Base-by-base conservation (phyloP, 768 basidiomycete species). In the Termitomyces sp. region DNA sequence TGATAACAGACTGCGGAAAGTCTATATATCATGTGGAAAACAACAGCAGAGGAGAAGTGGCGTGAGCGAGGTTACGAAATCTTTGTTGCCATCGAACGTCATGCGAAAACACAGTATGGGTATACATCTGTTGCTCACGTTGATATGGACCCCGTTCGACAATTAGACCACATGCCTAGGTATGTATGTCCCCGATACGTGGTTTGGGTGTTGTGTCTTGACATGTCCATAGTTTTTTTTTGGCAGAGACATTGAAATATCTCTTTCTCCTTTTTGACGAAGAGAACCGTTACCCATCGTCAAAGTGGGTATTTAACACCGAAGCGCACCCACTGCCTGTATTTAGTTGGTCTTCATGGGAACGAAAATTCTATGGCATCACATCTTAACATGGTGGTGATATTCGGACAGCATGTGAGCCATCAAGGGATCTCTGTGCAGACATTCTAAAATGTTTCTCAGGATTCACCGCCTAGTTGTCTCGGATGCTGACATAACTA, bases 81-180 rank as follows among this genome's bases (percentile, higher is more conserved):
- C 37, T 91, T 86, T 62, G 67, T 82, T 58, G 75, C 85, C 1
- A 77, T 91, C 38, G 78, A 87, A 62, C 74, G 74, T 11, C 68
- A 80, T 57, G 71, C 84, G 2, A 79, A 74, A 62, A 84, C 82
- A 3, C 61, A 71, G 3, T 72, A 71, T 26, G 88, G 85, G 7
- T 91, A 85, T 59, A 76, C 85, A 0, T 80, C 70, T 54, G 68
- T 90, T 8, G 53, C 61, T 30, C 69, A 69, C 8, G 81, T 87
- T 10, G 76, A 82, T 37, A 28, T 61, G n/a, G 53, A 62, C 2
- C 60, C 65, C 3, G 68, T 73, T 1, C 14, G 57, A 15, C 66
- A 74, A 53, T 66, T 68, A n/a, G 79, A 90, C 55, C 72, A 77
- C 12, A 88, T 88, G 85, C 88, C 88, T 6, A 90, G 88, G 87